Evolutionary conservation across 257 asterid genomes (phyloP).

Genomic region (Solanum neorickii): DNA sequence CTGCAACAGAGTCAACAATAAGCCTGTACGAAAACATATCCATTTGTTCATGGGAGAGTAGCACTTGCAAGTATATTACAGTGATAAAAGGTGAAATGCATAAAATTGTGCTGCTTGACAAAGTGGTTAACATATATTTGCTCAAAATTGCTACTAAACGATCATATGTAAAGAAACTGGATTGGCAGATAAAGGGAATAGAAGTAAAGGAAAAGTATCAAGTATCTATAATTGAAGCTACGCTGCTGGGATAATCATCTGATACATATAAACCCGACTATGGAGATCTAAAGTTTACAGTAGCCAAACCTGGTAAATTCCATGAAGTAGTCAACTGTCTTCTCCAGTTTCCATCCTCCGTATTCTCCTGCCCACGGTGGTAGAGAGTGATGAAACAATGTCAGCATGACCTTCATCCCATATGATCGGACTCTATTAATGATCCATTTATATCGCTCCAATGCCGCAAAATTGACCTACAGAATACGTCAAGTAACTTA

Average conservation of each 20-base stretch:
- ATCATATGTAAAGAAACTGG: neutral
- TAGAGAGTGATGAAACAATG: constrained; percentile 91
- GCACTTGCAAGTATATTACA: neutral
- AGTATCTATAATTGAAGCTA: neutral
- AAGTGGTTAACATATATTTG: neutral
- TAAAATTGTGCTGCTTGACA: neutral
- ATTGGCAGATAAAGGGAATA: neutral
- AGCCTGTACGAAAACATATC: constrained; percentile 31
- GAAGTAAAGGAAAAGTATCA: neutral
- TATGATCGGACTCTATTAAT: constrained; percentile 61
- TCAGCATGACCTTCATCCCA: constrained; percentile 97
- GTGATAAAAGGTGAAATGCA: neutral
- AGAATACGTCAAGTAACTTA: neutral
- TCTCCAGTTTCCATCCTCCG: constrained; percentile 95
- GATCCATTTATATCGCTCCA: constrained; percentile 95
- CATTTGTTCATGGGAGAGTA: neutral
- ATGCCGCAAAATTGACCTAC: constrained; percentile 81
- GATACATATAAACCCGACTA: neutral
- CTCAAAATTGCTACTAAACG: neutral
- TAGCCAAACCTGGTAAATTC: constrained; percentile 67
- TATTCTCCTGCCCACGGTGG: constrained; percentile 99
- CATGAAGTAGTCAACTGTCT: constrained; percentile 76
- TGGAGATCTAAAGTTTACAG: neutral
- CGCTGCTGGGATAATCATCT: neutral
- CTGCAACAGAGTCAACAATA: constrained; percentile 72